phyloP scores from a whole-genome alignment of 208 protist species.

The Acanthamoeba royreba region DNA sequence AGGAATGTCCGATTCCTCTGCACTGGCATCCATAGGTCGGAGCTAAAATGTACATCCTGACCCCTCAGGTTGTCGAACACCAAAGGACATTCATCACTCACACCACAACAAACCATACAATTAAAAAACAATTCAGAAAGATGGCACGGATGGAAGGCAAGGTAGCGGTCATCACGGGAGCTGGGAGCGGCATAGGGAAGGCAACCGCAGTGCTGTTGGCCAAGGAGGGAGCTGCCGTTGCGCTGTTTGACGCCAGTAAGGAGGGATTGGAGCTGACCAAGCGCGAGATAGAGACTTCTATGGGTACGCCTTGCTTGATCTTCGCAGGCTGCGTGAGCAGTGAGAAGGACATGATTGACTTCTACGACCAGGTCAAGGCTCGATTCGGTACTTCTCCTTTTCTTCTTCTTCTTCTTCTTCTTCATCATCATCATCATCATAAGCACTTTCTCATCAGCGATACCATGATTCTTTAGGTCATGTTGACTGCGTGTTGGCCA shows the following conservation, averaged over 20 bases:
- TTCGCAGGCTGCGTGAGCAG: not conserved
- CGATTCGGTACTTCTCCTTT: not conserved
- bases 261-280: not conserved
- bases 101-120: too few species aligned
- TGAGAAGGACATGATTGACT: not conserved
- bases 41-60: too few species aligned
- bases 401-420: not conserved
- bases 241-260: not conserved
- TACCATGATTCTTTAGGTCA: too few species aligned
- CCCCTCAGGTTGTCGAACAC: too few species aligned
- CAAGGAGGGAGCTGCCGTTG: not conserved
- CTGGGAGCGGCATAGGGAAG: slow-evolving; percentile 6
- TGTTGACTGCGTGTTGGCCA: slow-evolving; percentile 23
- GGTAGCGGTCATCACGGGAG: slow-evolving; percentile 27
- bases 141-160: slow-evolving; percentile 49
- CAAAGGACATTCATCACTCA: too few species aligned
- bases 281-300: not conserved
- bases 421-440: not conserved
- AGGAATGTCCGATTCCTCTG: too few species aligned
- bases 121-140: too few species aligned
- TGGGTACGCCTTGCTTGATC: not conserved
- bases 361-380: not conserved
- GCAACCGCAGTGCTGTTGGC: not conserved
- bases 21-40: too few species aligned
- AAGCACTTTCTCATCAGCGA: too few species aligned